Evolutionary conservation across 768 basidiomycete species (phyloP).

Genomic region (Lentinula sp.): DNA sequence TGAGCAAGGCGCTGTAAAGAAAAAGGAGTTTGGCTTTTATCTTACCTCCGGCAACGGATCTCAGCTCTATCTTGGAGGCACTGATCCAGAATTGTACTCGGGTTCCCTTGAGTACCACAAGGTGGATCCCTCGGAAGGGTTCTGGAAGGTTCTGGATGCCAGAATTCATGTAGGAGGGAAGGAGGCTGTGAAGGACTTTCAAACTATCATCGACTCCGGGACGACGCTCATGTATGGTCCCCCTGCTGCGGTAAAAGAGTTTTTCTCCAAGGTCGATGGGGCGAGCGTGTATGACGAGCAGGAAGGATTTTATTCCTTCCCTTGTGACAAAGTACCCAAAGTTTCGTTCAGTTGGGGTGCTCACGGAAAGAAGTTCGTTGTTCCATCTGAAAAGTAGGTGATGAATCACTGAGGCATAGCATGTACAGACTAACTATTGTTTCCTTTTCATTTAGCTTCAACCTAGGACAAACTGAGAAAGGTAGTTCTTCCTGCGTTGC

Average conservation of each 20-base stretch:
- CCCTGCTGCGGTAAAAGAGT: conserved; percentile 10
- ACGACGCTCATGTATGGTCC: conserved; percentile 28
- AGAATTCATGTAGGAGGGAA: conserved; percentile 11
- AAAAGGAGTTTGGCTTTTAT: conserved; percentile 38
- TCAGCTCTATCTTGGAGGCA: conserved; percentile 49
- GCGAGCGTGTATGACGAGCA: conserved; percentile 11
- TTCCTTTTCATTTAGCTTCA: background rate
- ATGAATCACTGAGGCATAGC: background rate
- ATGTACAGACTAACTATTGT: background rate
- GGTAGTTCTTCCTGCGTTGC: background rate
- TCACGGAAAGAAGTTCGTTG: conserved; percentile 27
- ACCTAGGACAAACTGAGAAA: background rate
- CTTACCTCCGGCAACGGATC: conserved; percentile 31
- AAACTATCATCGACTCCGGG: conserved; percentile 30
- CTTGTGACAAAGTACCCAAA: conserved; percentile 18
- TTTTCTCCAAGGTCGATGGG: conserved; percentile 21
- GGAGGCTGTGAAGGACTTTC: conserved; percentile 8
- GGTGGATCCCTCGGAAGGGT: conserved; percentile 15
- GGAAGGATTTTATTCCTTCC: conserved; percentile 23
- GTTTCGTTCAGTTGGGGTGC: conserved; percentile 31
- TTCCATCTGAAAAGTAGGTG: conserved; percentile 31
- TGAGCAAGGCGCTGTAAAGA: conserved; percentile 19
- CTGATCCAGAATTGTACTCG: conserved; percentile 35
- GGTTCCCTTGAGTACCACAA: conserved; percentile 29
- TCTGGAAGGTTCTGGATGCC: conserved; percentile 18